A percentile compares a stretch with the other conserved stretches of the same genome.
These are phyloP conservation scores for Hyaloscypha variabilis DNA, from an alignment of 495 filamentous ascomycete genomes.

Conservation along the genomic window DNA sequence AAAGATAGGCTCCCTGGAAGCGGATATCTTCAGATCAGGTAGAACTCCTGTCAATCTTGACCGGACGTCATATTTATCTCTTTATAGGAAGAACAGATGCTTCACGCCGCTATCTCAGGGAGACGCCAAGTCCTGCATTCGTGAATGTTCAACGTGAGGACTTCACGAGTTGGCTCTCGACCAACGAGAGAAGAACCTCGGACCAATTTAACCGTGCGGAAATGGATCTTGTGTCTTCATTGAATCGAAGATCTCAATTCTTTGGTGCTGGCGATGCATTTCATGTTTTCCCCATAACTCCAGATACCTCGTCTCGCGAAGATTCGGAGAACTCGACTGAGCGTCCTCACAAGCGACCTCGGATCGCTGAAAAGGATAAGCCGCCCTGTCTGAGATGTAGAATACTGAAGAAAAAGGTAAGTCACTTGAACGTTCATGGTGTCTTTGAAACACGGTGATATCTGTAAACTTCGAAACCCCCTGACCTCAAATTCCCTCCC, in stretches of 20 bases:
- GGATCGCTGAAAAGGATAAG: conserved; percentile 7
- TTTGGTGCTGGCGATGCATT: not conserved
- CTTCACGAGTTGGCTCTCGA: conserved; percentile 12
- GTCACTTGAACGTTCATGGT: not conserved
- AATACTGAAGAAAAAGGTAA: conserved; percentile 27
- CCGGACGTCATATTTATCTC: not conserved
- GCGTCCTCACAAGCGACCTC: not conserved
- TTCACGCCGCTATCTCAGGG: conserved; percentile 12
- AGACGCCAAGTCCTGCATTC: conserved; percentile 2
- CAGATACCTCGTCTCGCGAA: not conserved
- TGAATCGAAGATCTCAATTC: not conserved
- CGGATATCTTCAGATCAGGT: conserved; percentile 11
- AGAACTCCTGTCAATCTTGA: not conserved
- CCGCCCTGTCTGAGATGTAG: conserved; percentile 26
- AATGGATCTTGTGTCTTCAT: not conserved
- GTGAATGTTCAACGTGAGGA: not conserved
- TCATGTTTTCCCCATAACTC: not conserved
- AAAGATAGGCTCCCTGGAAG: conserved; percentile 10
- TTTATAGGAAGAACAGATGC: conserved; percentile 8
- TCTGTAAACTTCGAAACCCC: not conserved
- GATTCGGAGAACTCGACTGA: not conserved
- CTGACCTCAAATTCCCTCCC: not conserved
- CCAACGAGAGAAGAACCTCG: not conserved
- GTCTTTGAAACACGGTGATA: not conserved
- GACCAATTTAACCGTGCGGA: not conserved